A percentile compares a stretch with the other conserved stretches of the same genome.
Evolutionary conservation across 2,329 filamentous ascomycete genomes (phyloP).

Genomic region (Cercospora nicotianae): DNA sequence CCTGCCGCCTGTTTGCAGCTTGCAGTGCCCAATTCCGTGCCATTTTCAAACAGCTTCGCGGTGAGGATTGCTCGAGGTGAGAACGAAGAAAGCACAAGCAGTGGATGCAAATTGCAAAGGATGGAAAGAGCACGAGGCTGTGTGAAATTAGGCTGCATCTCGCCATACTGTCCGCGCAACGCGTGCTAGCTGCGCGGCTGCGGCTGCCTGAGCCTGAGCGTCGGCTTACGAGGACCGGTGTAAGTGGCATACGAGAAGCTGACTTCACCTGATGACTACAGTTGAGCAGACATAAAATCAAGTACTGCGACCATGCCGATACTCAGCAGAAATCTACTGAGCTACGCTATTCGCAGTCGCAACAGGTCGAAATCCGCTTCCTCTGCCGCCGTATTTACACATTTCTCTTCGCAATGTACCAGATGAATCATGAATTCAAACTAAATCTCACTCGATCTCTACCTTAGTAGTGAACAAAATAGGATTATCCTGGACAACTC

Average conservation of each 20-base stretch:
- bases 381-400: slow-evolving; percentile 60
- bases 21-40: neutral
- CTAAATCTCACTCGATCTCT: too few relatives aligned
- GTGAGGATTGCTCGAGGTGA: too few relatives aligned
- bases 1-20: neutral
- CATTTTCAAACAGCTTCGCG: neutral
- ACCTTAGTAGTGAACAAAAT: too few relatives aligned
- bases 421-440: slow-evolving; percentile 25
- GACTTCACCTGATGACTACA: neutral
- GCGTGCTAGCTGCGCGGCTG: neutral
- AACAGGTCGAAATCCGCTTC: slow-evolving; percentile 65
- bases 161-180: neutral
- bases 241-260: neutral
- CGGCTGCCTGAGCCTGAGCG: too few relatives aligned
- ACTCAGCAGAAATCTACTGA: neutral
- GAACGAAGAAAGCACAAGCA: neutral
- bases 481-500: too few relatives aligned
- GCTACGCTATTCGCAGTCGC: slow-evolving; percentile 35
- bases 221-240: neutral
- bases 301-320: neutral
- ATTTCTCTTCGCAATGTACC: too few relatives aligned
- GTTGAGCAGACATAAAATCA: neutral
- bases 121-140: neutral
- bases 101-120: neutral
- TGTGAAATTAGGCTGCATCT: neutral